These are phyloP conservation scores for Boletus vermiculosoides DNA, from an alignment of 768 basidiomycete genomes.

Conservation along the genomic window DNA sequence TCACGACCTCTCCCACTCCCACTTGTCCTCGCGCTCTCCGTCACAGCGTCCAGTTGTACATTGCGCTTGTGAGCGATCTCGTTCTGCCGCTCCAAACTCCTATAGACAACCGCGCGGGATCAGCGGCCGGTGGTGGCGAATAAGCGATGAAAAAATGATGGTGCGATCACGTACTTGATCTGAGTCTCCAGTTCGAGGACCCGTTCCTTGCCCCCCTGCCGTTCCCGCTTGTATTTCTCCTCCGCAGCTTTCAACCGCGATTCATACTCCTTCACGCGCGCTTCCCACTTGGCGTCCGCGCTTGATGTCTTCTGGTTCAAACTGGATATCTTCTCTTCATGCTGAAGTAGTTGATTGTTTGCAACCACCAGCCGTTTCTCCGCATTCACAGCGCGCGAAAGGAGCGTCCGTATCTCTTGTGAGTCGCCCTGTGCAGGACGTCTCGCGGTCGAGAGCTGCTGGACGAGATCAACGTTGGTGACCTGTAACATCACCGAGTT, in stretches of 20 bases:
- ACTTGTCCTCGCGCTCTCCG: constrained; percentile 26
- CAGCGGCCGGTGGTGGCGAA: not conserved
- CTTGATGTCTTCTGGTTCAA: constrained; percentile 69
- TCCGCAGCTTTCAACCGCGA: constrained; percentile 74
- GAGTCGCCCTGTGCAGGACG: constrained; percentile 59
- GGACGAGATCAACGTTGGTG: constrained; percentile 69
- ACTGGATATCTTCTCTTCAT: constrained; percentile 80
- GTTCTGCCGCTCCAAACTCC: constrained; percentile 73
- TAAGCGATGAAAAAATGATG: constrained; percentile 8
- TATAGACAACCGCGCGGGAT: constrained; percentile 24
- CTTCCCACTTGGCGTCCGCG: constrained; percentile 91
- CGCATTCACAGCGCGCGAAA: constrained; percentile 74
- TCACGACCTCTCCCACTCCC: constrained; percentile 18
- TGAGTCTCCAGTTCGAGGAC: constrained; percentile 67
- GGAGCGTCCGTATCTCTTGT: constrained; percentile 68
- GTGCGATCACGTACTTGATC: constrained; percentile 61
- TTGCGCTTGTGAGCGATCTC: constrained; percentile 77
- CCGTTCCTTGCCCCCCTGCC: constrained; percentile 91
- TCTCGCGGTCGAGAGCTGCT: constrained; percentile 63
- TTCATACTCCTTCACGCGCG: constrained; percentile 92
- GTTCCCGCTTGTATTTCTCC: constrained; percentile 89
- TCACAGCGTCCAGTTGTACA: constrained; percentile 33
- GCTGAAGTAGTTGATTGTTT: constrained; percentile 77
- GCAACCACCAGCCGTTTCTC: constrained; percentile 86
- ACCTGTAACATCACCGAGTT: constrained; percentile 40